phyloP scores from a whole-genome alignment of 2,329 filamentous ascomycete genomes.

The Calonectria pseudoturangicola region DNA sequence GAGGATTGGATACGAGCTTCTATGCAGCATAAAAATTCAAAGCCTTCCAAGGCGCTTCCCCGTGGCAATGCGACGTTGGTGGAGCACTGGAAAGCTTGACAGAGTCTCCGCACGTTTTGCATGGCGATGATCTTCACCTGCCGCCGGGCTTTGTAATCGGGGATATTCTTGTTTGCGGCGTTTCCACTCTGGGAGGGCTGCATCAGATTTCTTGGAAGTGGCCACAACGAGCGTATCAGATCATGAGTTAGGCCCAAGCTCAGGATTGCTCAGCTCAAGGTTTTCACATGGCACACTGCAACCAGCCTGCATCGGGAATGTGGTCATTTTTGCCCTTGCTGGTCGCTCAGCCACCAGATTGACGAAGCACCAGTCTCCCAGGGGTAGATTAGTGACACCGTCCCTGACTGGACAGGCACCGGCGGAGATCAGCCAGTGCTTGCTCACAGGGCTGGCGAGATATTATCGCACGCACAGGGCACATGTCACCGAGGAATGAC shows the following conservation, averaged over 20 bases:
- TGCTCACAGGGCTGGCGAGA: slow-evolving; percentile 31
- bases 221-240: slow-evolving; percentile 24
- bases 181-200: slow-evolving; percentile 7
- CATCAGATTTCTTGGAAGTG: slow-evolving; percentile 34
- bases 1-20: slow-evolving; percentile 44
- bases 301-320: slow-evolving; percentile 36
- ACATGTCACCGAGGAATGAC: slow-evolving; percentile 37
- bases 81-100: slow-evolving; percentile 43
- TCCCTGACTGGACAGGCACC: slow-evolving; percentile 27
- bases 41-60: slow-evolving; percentile 26
- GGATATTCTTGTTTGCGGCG: slow-evolving; percentile 28
- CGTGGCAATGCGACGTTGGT: slow-evolving; percentile 51
- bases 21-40: slow-evolving; percentile 49
- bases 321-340: slow-evolving; percentile 38
- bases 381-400: slow-evolving; percentile 34
- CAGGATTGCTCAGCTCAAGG: slow-evolving; percentile 26
- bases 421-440: slow-evolving; percentile 28
- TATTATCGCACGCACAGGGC: slow-evolving; percentile 14
- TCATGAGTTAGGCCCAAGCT: slow-evolving; percentile 16
- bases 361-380: slow-evolving; percentile 42
- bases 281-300: slow-evolving; percentile 28
- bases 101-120: slow-evolving; percentile 27
- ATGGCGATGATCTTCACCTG: slow-evolving; percentile 36
- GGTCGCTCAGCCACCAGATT: slow-evolving; percentile 48
- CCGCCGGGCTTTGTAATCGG: slow-evolving; percentile 24